Base-by-base conservation (phyloP, 352 stramenopile species). In the Globisporangium abappressorium region DNA sequence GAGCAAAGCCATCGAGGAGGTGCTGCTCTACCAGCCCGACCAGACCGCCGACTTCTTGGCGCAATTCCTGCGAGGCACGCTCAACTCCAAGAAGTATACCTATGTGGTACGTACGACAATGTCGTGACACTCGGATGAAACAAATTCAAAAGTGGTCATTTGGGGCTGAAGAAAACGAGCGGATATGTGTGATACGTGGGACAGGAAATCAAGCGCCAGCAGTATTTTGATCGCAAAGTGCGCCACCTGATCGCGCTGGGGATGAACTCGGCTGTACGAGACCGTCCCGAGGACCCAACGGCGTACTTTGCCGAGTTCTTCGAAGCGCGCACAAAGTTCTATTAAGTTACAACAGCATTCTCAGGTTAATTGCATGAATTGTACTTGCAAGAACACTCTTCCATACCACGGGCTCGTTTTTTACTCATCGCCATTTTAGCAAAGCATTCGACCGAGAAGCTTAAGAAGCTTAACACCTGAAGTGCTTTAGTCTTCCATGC, bases 161-260 rank as follows among this genome's bases (percentile, higher is more conserved):
- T 34, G 1, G 14, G n/a, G 26, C 11, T n/a, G 4, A n/a, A 18
- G 7, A 41, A 24, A 12, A 30, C 24, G 41, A 47, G 41, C 41
- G 15, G 20, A 56, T 22, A 3, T 41, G 9, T 28, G 59, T 51
- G 8, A 58, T 26, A 58, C 20, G 15, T 34, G 18, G 38, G 53
- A 41, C 62, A 94, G 85, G 78, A 91, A 66, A 64, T 91, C 20
- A 79, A 85, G 57, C 78, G 82, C 11, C 82, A 91, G 72, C 69
- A 80, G 36, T 92, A 91, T 66, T 92, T 87, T 53, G 86, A 94
- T 43, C 81, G 84, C 56, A 91, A 92, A 66, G 78, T 94, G n/a
- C 82, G 83, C 26, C 80, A 89, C 38, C 70, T 92, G n/a, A 68
- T 92, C 33, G 73, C 84, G 2, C 65, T 91, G 12, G 80, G 77